A percentile compares a stretch with the other conserved stretches of the same genome.
phyloP scores from a whole-genome alignment of 1,139 yeast genomes.

The Sugiyamaella grinbergsii region DNA sequence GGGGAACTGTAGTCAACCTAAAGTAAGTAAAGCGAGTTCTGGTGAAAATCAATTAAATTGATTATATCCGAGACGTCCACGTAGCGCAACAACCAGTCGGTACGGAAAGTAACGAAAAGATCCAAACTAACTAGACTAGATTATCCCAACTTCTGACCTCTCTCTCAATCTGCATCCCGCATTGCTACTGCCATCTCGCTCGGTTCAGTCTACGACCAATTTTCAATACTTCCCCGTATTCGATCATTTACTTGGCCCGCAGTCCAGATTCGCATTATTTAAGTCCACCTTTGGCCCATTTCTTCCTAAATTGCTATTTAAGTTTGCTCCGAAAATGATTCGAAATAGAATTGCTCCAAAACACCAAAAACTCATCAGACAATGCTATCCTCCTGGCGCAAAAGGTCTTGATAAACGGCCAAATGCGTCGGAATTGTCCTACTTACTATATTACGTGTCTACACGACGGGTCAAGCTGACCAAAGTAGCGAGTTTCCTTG shows the following conservation, averaged over 20 bases:
- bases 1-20: too few relatives aligned
- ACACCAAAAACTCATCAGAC: constrained; percentile 85
- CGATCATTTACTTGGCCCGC: neutral
- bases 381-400: constrained; percentile 87
- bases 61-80: too few relatives aligned
- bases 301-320: neutral
- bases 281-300: neutral
- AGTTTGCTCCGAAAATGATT: constrained; percentile 19
- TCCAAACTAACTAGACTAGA: too few relatives aligned
- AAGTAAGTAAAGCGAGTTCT: too few relatives aligned
- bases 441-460: constrained; percentile 86
- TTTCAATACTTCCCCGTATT: neutral
- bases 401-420: constrained; percentile 83
- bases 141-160: neutral
- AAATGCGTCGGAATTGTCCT: constrained; percentile 86
- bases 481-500: constrained; percentile 74
- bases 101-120: too few relatives aligned
- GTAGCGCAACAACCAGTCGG: too few relatives aligned
- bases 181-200: neutral
- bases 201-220: neutral
- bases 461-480: constrained; percentile 85
- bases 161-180: neutral
- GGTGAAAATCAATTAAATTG: too few relatives aligned
- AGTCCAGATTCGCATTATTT: neutral
- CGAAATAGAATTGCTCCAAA: constrained; percentile 51